Conservation (phyloP, 306 rosid species). For the Lotus japonicus region DNA sequence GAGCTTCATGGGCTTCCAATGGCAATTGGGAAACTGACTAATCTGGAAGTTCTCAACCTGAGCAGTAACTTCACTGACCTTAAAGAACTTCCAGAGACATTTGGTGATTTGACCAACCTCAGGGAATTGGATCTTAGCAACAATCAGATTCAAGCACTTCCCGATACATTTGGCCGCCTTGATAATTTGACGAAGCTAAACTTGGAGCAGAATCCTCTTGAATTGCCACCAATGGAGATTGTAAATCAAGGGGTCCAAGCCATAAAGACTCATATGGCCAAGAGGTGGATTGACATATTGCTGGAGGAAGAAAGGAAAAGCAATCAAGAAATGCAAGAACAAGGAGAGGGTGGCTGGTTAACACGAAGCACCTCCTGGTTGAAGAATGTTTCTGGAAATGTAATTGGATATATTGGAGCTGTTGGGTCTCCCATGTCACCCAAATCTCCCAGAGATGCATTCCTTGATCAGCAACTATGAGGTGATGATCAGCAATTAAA, state of each 20-base stretch:
- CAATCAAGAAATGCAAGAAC: constrained; percentile 66
- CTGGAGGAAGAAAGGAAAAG: constrained; percentile 73
- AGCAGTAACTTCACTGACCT: constrained; percentile 84
- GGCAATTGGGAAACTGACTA: constrained; percentile 62
- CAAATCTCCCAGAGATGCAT: constrained; percentile 49
- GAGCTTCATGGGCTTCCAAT: constrained; percentile 82
- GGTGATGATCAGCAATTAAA: constrained; percentile 9
- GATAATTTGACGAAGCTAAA: constrained; percentile 70
- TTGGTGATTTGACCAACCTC: constrained; percentile 82
- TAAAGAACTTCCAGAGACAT: constrained; percentile 72
- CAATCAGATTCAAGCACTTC: constrained; percentile 81
- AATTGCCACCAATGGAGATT: constrained; percentile 72
- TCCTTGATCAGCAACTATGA: constrained; percentile 78
- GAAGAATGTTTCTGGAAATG: constrained; percentile 60
- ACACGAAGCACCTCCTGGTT: constrained; percentile 87
- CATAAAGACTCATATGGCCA: constrained; percentile 59
- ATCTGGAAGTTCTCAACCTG: constrained; percentile 64
- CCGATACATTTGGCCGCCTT: constrained; percentile 89
- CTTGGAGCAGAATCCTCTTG: constrained; percentile 90
- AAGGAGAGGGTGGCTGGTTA: constrained; percentile 63
- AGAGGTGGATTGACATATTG: constrained; percentile 75
- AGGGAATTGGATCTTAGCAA: constrained; percentile 90
- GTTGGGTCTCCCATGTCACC: constrained; percentile 52
- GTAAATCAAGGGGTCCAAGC: constrained; percentile 69
- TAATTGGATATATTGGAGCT: constrained; percentile 44